phyloP scores from a whole-genome alignment of 2,329 filamentous ascomycete species.

The Malbranchea zuffiana region DNA sequence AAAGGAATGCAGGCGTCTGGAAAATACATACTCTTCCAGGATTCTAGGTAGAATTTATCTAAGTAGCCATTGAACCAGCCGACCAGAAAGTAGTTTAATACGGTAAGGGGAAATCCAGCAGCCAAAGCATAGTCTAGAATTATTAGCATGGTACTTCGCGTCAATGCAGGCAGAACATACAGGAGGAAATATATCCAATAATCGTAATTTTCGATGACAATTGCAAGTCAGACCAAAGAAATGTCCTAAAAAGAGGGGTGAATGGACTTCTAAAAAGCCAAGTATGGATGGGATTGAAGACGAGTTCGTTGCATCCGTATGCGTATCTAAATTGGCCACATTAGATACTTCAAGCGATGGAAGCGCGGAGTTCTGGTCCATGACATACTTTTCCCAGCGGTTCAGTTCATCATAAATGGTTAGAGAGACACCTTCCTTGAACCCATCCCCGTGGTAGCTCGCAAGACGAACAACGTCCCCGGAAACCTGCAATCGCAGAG shows the following conservation, averaged over 20 bases:
- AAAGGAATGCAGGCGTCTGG: not conserved
- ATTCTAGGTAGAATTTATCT: conserved; percentile 57
- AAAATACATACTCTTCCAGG: conserved; percentile 48
- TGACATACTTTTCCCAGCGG: conserved; percentile 70
- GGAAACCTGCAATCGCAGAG: conserved; percentile 56
- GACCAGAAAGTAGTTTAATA: conserved; percentile 59
- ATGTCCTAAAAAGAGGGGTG: conserved; percentile 64
- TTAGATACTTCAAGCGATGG: conserved; percentile 3
- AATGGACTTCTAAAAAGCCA: conserved; percentile 67
- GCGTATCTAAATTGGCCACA: conserved; percentile 33
- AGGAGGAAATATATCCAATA: conserved; percentile 59
- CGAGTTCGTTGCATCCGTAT: conserved; percentile 70
- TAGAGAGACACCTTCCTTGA: conserved; percentile 70
- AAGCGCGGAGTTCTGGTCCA: too few species aligned
- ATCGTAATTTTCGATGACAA: conserved; percentile 57
- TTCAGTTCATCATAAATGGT: conserved; percentile 77
- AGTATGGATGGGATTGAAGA: conserved; percentile 65
- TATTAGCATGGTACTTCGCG: conserved; percentile 1
- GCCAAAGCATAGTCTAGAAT: conserved; percentile 54
- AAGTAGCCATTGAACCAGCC: conserved; percentile 60
- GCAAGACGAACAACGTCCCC: conserved; percentile 60
- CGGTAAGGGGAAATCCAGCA: conserved; percentile 54
- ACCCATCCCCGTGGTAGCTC: conserved; percentile 57
- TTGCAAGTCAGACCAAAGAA: conserved; percentile 55
- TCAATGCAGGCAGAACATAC: conserved; percentile 10